Evolutionary conservation across 1,284 basidiomycete species (phyloP).

Genomic region (Fomitopsis pinicola): DNA sequence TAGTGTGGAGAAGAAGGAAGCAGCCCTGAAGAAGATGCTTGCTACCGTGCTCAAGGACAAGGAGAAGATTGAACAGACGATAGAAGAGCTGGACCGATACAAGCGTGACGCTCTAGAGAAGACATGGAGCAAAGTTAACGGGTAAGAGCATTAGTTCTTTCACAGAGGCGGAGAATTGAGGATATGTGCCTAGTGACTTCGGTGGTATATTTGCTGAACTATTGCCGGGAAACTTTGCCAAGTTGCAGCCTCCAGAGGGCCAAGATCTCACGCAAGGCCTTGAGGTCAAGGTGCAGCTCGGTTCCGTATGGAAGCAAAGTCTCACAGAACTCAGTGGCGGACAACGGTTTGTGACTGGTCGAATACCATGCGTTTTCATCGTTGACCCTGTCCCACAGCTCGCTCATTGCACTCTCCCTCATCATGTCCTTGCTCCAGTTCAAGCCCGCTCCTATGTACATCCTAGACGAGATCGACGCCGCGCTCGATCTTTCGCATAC

Average conservation of each 20-base stretch:
- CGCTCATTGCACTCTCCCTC: conserved; percentile 59
- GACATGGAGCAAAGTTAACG: conserved; percentile 95
- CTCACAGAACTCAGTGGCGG: conserved; percentile 97
- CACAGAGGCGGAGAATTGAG: background rate
- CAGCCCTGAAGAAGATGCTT: conserved; percentile 85
- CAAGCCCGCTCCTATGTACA: conserved; percentile 99
- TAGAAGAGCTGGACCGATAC: conserved; percentile 90
- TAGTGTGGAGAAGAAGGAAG: conserved; percentile 95
- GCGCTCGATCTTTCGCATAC: conserved; percentile 96
- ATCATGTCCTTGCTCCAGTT: conserved; percentile 99
- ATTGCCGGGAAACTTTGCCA: conserved; percentile 95
- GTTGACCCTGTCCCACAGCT: background rate
- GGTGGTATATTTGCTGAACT: conserved; percentile 96
- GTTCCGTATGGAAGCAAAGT: conserved; percentile 95
- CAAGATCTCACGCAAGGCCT: conserved; percentile 93
- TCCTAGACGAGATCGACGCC: conserved; percentile 97
- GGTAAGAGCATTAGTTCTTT: conserved; percentile 42
- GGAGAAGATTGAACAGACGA: conserved; percentile 93
- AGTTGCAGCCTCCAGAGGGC: conserved; percentile 90
- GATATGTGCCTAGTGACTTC: conserved; percentile 69
- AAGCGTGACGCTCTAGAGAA: conserved; percentile 91
- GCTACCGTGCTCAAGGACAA: conserved; percentile 90
- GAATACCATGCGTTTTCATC: no score
- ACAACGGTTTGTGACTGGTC: conserved; percentile 65
- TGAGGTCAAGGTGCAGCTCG: conserved; percentile 95